A percentile compares a stretch with the other conserved stretches of the same genome.
These are phyloP conservation scores for Gliomastix tumulicola DNA, from an alignment of 2,329 filamentous ascomycete species.

Conservation along the genomic window DNA sequence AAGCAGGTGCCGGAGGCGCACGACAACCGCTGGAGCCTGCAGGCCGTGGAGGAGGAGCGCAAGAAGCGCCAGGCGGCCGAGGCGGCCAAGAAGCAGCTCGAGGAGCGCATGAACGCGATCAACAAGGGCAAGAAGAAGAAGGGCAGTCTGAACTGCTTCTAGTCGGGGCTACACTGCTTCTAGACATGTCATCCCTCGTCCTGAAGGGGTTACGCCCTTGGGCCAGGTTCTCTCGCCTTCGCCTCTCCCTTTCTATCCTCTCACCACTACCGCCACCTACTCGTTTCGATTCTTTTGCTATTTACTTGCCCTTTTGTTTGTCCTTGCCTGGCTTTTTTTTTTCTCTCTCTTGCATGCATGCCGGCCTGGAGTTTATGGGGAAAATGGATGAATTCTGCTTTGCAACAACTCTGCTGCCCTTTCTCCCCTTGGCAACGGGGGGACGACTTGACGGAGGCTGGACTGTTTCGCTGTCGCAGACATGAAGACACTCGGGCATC, in stretches of 20 bases:
- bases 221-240: too few relatives aligned
- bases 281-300: constrained; percentile 8
- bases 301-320: constrained; percentile 7
- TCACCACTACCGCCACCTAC: too few relatives aligned
- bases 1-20: constrained; percentile 33
- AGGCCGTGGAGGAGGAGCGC: constrained; percentile 93
- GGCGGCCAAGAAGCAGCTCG: constrained; percentile 77
- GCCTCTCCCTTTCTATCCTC: too few relatives aligned
- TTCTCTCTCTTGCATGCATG: constrained; percentile 5
- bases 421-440: too few relatives aligned
- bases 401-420: too few relatives aligned
- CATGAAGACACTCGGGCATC: too few relatives aligned
- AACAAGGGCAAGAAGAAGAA: constrained; percentile 92
- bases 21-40: constrained; percentile 63
- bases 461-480: too few relatives aligned
- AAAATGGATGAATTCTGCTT: too few relatives aligned
- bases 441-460: too few relatives aligned
- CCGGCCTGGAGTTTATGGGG: too few relatives aligned
- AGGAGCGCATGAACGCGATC: constrained; percentile 90
- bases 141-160: constrained; percentile 95
- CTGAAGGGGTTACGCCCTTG: not conserved
- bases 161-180: constrained; percentile 27
- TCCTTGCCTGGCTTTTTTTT: constrained; percentile 8
- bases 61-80: constrained; percentile 89
- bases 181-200: too few relatives aligned